Conservation (phyloP, 345 rosid species). For the Fremontodendron californicum region DNA sequence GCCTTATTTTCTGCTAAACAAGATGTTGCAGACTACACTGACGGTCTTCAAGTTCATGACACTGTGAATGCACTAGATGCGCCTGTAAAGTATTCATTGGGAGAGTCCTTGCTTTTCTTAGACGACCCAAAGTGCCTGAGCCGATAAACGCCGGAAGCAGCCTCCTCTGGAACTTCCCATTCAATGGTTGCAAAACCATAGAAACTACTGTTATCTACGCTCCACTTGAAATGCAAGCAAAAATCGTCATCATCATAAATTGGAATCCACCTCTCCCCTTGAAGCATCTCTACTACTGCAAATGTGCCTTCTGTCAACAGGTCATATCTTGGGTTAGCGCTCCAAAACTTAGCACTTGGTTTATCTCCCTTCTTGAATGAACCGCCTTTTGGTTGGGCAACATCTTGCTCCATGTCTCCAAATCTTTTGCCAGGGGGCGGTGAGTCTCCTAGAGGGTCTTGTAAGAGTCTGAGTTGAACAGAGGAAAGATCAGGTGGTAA, state of each 20-base stretch:
- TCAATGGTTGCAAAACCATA: constrained; percentile 41
- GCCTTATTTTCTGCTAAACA: constrained; percentile 10
- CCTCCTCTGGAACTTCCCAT: constrained; percentile 44
- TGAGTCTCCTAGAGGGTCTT: constrained; percentile 29
- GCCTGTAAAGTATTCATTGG: constrained; percentile 40
- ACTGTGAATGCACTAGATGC: constrained; percentile 46
- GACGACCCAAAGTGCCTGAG: constrained; percentile 52
- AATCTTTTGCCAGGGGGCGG: constrained; percentile 41
- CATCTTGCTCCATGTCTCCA: constrained; percentile 45
- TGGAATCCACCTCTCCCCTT: constrained; percentile 36
- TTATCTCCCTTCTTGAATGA: constrained; percentile 40
- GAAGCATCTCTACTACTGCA: constrained; percentile 51
- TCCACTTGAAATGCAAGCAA: constrained; percentile 46
- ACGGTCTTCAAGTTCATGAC: constrained; percentile 21
- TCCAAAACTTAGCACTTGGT: constrained; percentile 46
- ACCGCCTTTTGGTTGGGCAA: constrained; percentile 26
- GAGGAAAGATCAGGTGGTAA: constrained; percentile 52
- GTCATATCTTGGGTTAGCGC: constrained; percentile 55
- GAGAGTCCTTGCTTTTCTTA: constrained; percentile 28
- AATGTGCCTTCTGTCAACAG: constrained; percentile 55
- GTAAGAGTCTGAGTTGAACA: constrained; percentile 30
- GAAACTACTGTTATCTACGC: constrained; percentile 21
- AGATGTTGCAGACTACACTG: neutral
- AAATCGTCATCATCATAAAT: constrained; percentile 57
- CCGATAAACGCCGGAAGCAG: constrained; percentile 38